phyloP scores from a whole-genome alignment of 176 grass and related monocot species.

The Saccharum spontaneum region DNA sequence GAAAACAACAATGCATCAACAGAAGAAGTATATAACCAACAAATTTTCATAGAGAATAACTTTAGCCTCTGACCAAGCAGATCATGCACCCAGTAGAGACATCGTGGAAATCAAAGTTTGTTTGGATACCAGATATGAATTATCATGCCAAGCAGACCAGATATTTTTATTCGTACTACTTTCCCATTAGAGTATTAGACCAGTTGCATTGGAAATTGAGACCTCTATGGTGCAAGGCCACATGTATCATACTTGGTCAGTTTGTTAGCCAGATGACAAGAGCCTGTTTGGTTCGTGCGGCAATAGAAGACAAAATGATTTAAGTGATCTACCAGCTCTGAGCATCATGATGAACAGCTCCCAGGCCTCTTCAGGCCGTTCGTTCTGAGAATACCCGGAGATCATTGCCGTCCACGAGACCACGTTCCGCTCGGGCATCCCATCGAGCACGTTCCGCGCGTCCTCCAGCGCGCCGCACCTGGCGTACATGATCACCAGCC shows the following conservation, averaged over 20 bases:
- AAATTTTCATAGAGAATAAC: background rate
- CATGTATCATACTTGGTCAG: background rate
- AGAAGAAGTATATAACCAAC: background rate
- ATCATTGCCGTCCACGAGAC: constrained; percentile 81
- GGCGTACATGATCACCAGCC: constrained; percentile 57
- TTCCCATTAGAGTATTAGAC: background rate
- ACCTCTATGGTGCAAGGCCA: background rate
- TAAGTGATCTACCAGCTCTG: constrained; percentile 48
- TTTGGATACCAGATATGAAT: background rate
- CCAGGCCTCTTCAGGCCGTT: constrained; percentile 22
- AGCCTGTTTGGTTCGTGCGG: background rate
- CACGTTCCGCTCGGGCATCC: constrained; percentile 58
- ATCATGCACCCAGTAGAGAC: background rate
- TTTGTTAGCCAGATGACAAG: background rate
- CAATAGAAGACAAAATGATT: background rate
- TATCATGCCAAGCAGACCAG: background rate
- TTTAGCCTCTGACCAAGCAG: background rate
- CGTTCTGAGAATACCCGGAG: constrained; percentile 62
- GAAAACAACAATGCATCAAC: background rate
- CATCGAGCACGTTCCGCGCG: constrained; percentile 61
- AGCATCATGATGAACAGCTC: constrained; percentile 57
- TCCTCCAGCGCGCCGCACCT: constrained; percentile 54
- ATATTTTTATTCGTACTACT: background rate
- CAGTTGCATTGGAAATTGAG: background rate
- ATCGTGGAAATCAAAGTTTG: background rate